phyloP scores from a whole-genome alignment of 2,329 filamentous ascomycete genomes.

The Aspergillus spinulosporus region DNA sequence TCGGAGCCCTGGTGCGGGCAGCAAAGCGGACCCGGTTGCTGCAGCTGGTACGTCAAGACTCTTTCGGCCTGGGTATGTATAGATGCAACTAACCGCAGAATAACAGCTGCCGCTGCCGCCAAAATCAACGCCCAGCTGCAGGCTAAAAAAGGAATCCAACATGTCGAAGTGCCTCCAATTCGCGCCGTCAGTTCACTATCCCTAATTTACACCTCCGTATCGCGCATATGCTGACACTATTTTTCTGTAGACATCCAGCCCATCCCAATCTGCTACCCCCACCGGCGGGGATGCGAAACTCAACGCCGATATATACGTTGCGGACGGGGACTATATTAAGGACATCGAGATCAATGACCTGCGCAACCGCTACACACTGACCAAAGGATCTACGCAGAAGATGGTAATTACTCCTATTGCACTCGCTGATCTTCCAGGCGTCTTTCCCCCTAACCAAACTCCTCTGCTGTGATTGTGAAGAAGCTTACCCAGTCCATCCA shows the following conservation, averaged over 20 bases:
- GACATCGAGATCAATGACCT: constrained; percentile 99
- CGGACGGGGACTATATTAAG: constrained; percentile 96
- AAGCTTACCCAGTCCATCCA: constrained; percentile 67
- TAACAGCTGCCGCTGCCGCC: constrained; percentile 78
- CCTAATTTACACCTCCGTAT: neutral
- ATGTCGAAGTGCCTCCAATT: constrained; percentile 85
- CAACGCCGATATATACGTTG: constrained; percentile 87
- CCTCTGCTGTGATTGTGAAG: constrained; percentile 57
- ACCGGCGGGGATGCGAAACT: constrained; percentile 57
- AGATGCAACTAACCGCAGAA: neutral
- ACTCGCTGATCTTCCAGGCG: constrained; percentile 65
- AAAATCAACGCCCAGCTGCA: constrained; percentile 81
- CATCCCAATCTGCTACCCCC: constrained; percentile 57
- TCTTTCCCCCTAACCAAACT: constrained; percentile 36
- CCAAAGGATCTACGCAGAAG: constrained; percentile 96
- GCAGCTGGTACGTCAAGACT: constrained; percentile 64
- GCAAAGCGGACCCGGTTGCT: constrained; percentile 67
- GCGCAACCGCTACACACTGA: constrained; percentile 93
- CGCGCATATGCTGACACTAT: neutral
- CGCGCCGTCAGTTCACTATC: constrained; percentile 51
- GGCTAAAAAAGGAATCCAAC: constrained; percentile 84
- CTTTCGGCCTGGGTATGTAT: neutral
- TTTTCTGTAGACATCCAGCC: constrained; percentile 45
- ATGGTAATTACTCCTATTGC: constrained; percentile 90
- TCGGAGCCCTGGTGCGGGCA: constrained; percentile 48